Percentiles rank a stretch among this genome's conserved stretches.
Conservation (phyloP, 768 basidiomycete genomes). For the Russula compacta region DNA sequence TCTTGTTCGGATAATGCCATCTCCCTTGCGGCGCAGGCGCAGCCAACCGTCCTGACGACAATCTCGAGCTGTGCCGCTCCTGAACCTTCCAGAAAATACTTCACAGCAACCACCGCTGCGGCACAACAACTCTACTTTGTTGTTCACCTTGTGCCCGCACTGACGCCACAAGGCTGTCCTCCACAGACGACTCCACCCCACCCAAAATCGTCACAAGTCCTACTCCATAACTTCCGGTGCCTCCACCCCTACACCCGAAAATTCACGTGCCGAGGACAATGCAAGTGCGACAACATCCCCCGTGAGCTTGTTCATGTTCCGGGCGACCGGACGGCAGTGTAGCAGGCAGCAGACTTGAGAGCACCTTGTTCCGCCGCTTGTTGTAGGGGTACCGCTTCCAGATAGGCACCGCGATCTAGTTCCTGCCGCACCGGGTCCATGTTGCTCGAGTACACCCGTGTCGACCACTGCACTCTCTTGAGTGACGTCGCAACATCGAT, state of each 20-base stretch:
- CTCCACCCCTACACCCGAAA: neutral
- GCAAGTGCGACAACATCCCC: no score
- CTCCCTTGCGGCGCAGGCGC: no score
- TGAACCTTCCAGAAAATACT: no score
- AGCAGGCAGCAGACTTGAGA: no score
- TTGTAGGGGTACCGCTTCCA: neutral
- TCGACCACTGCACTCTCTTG: neutral
- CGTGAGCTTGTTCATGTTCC: neutral
- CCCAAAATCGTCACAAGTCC: neutral
- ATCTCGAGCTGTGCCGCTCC: no score
- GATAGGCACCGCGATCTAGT: neutral
- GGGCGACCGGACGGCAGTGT: no score
- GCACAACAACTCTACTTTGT: neutral
- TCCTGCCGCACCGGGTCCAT: neutral
- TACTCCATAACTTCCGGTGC: neutral
- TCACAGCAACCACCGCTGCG: neutral
- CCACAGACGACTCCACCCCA: no score
- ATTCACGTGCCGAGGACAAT: no score
- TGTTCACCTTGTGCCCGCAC: neutral
- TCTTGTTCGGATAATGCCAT: neutral
- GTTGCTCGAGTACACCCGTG: no score
- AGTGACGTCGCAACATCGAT: neutral
- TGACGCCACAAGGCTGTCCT: no score
- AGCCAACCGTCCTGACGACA: no score
- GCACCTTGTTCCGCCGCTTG: neutral